A percentile compares a stretch with the other conserved stretches of the same genome.
These are phyloP conservation scores for Hypoxylon sp. DNA, from an alignment of 2,329 filamentous ascomycete genomes.

Conservation along the genomic window DNA sequence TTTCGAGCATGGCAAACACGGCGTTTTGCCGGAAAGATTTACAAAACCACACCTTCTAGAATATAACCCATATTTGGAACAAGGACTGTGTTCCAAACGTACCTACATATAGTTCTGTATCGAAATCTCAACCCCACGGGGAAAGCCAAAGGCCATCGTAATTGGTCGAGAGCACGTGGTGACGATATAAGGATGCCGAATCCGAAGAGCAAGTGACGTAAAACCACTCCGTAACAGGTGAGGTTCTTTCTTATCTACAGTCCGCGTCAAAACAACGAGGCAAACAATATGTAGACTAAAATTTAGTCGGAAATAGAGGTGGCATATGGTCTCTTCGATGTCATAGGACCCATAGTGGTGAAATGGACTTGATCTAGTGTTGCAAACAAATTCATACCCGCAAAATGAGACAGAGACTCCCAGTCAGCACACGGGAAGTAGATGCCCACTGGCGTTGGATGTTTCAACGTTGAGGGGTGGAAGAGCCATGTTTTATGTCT, in stretches of 20 bases:
- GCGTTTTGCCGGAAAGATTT: too few relatives aligned
- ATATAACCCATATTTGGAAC: too few relatives aligned
- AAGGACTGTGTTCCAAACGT: too few relatives aligned
- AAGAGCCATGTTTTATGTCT: conserved; percentile 13
- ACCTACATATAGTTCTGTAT: too few relatives aligned
- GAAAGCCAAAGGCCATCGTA: conserved; percentile 5
- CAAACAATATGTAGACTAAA: conserved; percentile 12
- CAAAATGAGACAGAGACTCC: conserved; percentile 1
- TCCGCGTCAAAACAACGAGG: background rate
- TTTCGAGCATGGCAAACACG: too few relatives aligned
- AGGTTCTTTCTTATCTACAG: conserved; percentile 1
- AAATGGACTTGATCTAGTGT: conserved; percentile 4
- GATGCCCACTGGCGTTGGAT: background rate
- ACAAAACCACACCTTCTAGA: too few relatives aligned
- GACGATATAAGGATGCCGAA: background rate
- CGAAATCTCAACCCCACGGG: conserved; percentile 22
- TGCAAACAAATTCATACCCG: conserved; percentile 21
- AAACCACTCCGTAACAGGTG: background rate
- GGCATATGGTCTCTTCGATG: background rate
- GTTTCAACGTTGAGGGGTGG: background rate
- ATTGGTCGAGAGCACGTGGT: conserved; percentile 6
- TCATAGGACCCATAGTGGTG: conserved; percentile 1
- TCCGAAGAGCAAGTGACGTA: conserved; percentile 12
- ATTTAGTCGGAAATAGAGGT: background rate
- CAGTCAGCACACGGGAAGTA: background rate